These are phyloP conservation scores for Beauveria asiatica DNA, from an alignment of 2,329 filamentous ascomycete species.

Conservation along the genomic window DNA sequence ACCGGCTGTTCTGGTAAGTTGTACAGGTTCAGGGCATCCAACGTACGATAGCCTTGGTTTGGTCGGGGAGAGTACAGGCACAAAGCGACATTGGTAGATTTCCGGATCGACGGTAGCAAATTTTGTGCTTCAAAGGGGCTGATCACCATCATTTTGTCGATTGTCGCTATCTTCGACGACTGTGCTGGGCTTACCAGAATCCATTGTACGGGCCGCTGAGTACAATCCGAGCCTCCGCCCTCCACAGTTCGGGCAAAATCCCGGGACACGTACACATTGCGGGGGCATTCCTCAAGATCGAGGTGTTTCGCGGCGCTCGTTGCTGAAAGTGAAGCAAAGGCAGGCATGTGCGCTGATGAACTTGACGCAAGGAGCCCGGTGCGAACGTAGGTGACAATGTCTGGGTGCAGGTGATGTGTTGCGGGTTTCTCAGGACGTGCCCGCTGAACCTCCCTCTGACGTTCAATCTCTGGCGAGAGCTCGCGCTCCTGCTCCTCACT, in stretches of 20 bases:
- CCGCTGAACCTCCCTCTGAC: constrained; percentile 46
- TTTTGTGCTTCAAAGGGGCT: constrained; percentile 52
- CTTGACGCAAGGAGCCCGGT: neutral
- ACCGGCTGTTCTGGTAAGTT: neutral
- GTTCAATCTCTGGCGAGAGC: constrained; percentile 53
- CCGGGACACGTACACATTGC: neutral
- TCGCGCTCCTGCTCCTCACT: constrained; percentile 62
- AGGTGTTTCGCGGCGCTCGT: neutral
- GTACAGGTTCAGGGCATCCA: neutral
- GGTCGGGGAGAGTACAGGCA: constrained; percentile 33
- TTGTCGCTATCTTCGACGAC: neutral
- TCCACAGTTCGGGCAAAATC: neutral
- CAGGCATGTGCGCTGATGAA: neutral
- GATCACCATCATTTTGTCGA: constrained; percentile 39
- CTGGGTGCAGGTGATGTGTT: neutral
- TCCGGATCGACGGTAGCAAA: constrained; percentile 31
- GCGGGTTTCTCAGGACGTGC: constrained; percentile 21
- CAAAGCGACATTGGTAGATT: constrained; percentile 27
- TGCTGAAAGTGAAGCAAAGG: neutral
- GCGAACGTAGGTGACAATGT: neutral
- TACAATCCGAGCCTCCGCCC: neutral
- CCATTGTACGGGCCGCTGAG: neutral
- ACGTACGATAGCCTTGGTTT: neutral
- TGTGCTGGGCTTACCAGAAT: neutral
- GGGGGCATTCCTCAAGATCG: neutral